These are phyloP conservation scores for Calocybe cyanea DNA, from an alignment of 768 basidiomycete genomes.

Conservation along the genomic window DNA sequence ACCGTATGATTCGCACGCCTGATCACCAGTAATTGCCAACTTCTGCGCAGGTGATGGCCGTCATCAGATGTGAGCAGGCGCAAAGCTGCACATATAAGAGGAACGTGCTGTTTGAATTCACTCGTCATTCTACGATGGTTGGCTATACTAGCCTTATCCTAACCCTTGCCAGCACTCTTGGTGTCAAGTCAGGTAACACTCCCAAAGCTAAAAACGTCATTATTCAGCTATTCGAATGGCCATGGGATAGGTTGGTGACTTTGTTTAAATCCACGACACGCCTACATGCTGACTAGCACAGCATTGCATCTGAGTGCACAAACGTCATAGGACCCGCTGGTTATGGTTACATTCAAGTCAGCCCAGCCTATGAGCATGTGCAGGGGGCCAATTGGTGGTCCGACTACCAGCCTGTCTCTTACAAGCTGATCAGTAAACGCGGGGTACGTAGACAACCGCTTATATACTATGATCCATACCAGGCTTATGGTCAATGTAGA, in stretches of 20 bases:
- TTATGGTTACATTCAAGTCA: slow-evolving; percentile 61
- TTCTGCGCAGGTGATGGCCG: too few species aligned
- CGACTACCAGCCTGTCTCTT: slow-evolving; percentile 65
- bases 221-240: slow-evolving; percentile 68
- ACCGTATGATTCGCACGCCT: too few species aligned
- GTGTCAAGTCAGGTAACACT: neutral
- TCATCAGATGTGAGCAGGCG: too few species aligned
- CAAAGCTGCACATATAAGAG: too few species aligned
- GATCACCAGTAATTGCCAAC: too few species aligned
- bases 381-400: slow-evolving; percentile 64
- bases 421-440: slow-evolving; percentile 57
- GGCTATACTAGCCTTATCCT: too few species aligned
- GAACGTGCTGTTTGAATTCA: too few species aligned
- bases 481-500: slow-evolving; percentile 32
- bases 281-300: slow-evolving; percentile 6
- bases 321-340: slow-evolving; percentile 60
- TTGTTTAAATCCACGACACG: too few species aligned
- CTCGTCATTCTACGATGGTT: too few species aligned
- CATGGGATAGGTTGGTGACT: slow-evolving; percentile 29
- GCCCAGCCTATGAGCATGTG: slow-evolving; percentile 53
- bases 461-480: slow-evolving; percentile 11
- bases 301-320: slow-evolving; percentile 57
- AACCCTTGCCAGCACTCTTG: too few species aligned
- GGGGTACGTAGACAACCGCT: slow-evolving; percentile 31
- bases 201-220: slow-evolving; percentile 40